Evolutionary conservation across 805 yeast species (phyloP).

Genomic region (Candida michaelii): DNA sequence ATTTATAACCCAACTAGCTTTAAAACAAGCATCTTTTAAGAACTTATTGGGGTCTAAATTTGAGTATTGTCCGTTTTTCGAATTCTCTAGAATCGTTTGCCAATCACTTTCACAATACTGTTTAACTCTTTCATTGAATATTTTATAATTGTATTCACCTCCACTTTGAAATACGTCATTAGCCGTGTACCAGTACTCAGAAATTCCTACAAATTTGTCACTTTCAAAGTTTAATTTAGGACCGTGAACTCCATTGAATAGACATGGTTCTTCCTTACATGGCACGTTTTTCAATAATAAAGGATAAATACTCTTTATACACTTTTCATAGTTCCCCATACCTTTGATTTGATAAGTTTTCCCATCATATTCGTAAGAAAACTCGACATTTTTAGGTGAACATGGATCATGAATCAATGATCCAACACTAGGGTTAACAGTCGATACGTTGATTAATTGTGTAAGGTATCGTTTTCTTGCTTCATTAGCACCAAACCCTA

Average conservation of each 20-base stretch:
- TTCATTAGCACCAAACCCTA: constrained; percentile 96
- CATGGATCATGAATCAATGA: constrained; percentile 68
- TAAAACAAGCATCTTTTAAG: constrained; percentile 81
- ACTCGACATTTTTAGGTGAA: constrained; percentile 61
- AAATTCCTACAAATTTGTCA: constrained; percentile 87
- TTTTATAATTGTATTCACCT: constrained; percentile 78
- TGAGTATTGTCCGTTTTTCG: constrained; percentile 58
- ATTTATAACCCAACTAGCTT: constrained; percentile 91
- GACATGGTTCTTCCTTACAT: constrained; percentile 84
- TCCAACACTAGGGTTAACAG: constrained; percentile 15
- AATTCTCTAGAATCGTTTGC: constrained; percentile 49
- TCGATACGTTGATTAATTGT: constrained; percentile 44
- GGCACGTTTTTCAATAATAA: constrained; percentile 75
- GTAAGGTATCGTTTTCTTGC: constrained; percentile 74
- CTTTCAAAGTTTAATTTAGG: constrained; percentile 78
- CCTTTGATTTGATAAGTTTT: constrained; percentile 58
- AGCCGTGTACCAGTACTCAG: constrained; percentile 97
- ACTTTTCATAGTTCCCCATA: constrained; percentile 73
- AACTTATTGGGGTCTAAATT: constrained; percentile 50
- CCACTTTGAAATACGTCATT: constrained; percentile 87
- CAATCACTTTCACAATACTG: constrained; percentile 78
- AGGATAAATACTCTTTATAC: constrained; percentile 73
- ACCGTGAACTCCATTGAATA: constrained; percentile 93
- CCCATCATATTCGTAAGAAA: constrained; percentile 49
- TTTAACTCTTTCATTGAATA: constrained; percentile 64